Evolutionary conservation across 768 basidiomycete genomes (phyloP).

Genomic region (Austroboletus eburneus): DNA sequence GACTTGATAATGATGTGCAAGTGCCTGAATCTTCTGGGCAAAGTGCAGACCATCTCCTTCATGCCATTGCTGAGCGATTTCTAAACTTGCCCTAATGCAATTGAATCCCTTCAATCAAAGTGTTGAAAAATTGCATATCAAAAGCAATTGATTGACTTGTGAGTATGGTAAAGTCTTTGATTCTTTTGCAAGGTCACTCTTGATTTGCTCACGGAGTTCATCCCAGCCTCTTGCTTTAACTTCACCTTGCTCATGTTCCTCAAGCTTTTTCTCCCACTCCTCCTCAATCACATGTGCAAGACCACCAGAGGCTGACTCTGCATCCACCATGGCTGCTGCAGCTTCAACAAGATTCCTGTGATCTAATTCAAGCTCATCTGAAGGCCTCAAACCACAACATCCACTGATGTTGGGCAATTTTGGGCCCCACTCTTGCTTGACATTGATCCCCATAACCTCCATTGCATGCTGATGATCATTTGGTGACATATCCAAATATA

Average conservation of each 20-base stretch:
- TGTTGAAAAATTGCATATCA: background rate
- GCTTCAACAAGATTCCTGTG: too few species aligned
- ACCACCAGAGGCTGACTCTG: too few species aligned
- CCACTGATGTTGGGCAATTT: too few species aligned
- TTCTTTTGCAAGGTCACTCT: constrained; percentile 27
- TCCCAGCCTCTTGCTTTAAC: constrained; percentile 22
- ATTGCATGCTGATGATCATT: too few species aligned
- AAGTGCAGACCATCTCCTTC: constrained; percentile 27
- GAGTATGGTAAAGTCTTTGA: constrained; percentile 18
- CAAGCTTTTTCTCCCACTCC: constrained; percentile 24
- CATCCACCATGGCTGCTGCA: too few species aligned
- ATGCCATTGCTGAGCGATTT: constrained; percentile 39
- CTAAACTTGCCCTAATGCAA: constrained; percentile 27
- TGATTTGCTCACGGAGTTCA: constrained; percentile 28
- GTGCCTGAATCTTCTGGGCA: constrained; percentile 24
- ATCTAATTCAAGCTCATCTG: too few species aligned
- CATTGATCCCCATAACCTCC: too few species aligned
- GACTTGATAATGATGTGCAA: constrained; percentile 35
- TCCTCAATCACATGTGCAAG: too few species aligned
- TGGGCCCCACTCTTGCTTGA: too few species aligned
- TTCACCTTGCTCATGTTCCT: constrained; percentile 6
- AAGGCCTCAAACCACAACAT: too few species aligned
- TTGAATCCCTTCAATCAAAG: background rate
- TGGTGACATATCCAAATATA: too few species aligned
- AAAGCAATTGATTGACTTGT: constrained; percentile 11